phyloP scores from a whole-genome alignment of 352 stramenopile genomes.

The Phytophthora fragariae region DNA sequence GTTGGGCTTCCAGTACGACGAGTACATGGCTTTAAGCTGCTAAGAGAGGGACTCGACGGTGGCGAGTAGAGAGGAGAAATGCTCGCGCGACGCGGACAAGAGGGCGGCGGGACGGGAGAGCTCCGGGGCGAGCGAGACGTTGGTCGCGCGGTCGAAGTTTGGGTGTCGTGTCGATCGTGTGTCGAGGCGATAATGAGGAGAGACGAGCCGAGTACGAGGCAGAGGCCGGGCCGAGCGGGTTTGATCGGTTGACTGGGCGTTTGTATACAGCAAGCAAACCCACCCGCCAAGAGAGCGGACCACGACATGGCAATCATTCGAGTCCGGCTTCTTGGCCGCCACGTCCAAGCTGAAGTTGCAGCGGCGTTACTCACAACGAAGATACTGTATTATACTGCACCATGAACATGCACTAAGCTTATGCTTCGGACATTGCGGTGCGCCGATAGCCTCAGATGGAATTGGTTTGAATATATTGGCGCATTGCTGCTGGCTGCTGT shows the following conservation, averaged over 20 bases:
- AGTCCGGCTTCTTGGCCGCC: conserved; percentile 23
- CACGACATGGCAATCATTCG: conserved; percentile 21
- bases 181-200: conserved; percentile 24
- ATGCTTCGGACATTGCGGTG: neutral
- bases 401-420: no score
- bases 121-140: neutral
- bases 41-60: neutral
- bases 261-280: conserved; percentile 10
- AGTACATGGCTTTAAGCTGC: conserved; percentile 68
- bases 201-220: conserved; percentile 25
- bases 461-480: no score
- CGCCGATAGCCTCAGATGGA: neutral
- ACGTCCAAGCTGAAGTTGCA: conserved; percentile 10
- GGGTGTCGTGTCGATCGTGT: neutral
- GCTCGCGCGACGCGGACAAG: neutral
- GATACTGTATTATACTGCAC: neutral
- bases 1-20: conserved; percentile 85
- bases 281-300: conserved; percentile 25
- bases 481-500: neutral
- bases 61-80: conserved; percentile 46
- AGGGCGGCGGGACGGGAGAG: neutral
- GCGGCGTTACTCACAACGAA: conserved; percentile 8
- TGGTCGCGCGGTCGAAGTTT: conserved; percentile 25
- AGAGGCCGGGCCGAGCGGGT: conserved; percentile 20
- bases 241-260: neutral